A percentile compares a stretch with the other conserved stretches of the same genome.
phyloP scores from a whole-genome alignment of 1,284 basidiomycete species.

The Ganoderma meredithae region DNA sequence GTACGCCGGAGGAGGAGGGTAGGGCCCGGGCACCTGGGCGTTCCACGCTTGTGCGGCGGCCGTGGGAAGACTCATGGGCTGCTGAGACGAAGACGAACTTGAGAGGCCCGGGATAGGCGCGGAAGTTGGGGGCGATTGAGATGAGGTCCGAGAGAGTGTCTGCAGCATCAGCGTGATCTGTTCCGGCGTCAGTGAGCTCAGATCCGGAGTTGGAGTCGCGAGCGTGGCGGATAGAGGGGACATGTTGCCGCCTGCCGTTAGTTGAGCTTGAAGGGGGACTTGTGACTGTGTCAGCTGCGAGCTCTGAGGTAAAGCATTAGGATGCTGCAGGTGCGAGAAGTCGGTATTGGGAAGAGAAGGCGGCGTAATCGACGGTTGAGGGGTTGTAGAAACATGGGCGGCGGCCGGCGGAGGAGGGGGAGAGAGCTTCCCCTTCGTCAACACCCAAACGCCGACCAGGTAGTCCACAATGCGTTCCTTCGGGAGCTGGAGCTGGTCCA shows the following conservation, averaged over 20 bases:
- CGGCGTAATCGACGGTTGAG: conserved; percentile 15
- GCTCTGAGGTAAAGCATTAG: conserved; percentile 12
- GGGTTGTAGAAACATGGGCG: conserved; percentile 32
- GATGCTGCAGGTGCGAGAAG: conserved; percentile 26
- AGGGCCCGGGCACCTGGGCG: conserved; percentile 12
- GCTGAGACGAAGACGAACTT: not conserved
- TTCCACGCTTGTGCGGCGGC: conserved; percentile 29
- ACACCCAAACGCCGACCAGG: conserved; percentile 85
- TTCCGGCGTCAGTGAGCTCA: conserved; percentile 66
- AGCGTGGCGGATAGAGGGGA: conserved; percentile 11
- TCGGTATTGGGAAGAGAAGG: conserved; percentile 21
- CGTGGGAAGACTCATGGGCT: conserved; percentile 29
- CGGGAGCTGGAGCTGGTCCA: conserved; percentile 83
- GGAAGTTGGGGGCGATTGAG: conserved; percentile 14
- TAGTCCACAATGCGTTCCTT: conserved; percentile 66
- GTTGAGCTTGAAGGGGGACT: not conserved
- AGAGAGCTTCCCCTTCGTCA: conserved; percentile 75
- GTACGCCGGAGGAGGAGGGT: conserved; percentile 20
- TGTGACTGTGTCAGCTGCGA: conserved; percentile 23
- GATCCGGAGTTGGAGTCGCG: conserved; percentile 50
- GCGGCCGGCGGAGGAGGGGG: conserved; percentile 44
- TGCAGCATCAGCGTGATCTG: conserved; percentile 66
- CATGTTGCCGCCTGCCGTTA: conserved; percentile 9
- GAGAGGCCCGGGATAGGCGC: conserved; percentile 16
- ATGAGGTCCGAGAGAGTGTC: conserved; percentile 43